Percentiles rank a stretch among this genome's conserved stretches.
phyloP scores from a whole-genome alignment of 176 grass and related monocot species.

The Echinochloa phyllopogon region DNA sequence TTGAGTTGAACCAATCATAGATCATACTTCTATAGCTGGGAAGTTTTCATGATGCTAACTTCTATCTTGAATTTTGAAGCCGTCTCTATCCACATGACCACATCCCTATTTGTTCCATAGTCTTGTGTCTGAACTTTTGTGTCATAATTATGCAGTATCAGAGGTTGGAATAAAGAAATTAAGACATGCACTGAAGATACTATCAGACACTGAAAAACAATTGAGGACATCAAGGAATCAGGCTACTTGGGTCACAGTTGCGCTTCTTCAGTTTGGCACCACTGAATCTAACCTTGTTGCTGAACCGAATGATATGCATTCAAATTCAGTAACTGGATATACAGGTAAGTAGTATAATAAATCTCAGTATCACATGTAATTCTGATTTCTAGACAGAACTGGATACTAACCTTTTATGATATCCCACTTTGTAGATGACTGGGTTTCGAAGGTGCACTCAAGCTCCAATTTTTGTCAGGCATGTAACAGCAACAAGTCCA shows the following conservation, averaged over 20 bases:
- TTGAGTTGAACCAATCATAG: slow-evolving; percentile 3
- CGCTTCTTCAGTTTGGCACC: slow-evolving; percentile 94
- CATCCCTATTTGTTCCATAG: neutral
- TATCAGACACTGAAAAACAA: slow-evolving; percentile 96
- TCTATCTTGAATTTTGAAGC: slow-evolving; percentile 16
- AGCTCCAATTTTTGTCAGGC: slow-evolving; percentile 75
- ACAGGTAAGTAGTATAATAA: slow-evolving; percentile 60
- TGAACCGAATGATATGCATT: slow-evolving; percentile 63
- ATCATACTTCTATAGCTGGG: neutral
- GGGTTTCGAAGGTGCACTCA: slow-evolving; percentile 73
- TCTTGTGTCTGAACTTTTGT: slow-evolving; percentile 21
- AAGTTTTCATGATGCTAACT: neutral
- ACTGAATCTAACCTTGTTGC: slow-evolving; percentile 65
- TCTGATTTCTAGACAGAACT: neutral
- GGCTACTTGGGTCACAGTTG: slow-evolving; percentile 96
- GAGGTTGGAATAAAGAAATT: slow-evolving; percentile 91
- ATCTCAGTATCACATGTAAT: neutral
- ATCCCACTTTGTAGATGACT: slow-evolving; percentile 65
- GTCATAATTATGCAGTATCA: slow-evolving; percentile 55
- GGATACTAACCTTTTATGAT: slow-evolving; percentile 34
- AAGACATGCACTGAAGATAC: slow-evolving; percentile 88
- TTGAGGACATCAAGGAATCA: slow-evolving; percentile 97
- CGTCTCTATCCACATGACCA: neutral
- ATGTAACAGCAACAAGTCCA: slow-evolving; percentile 74
- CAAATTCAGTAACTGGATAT: slow-evolving; percentile 62